Percentiles rank a stretch among this genome's conserved stretches.
Conservation (phyloP, 2,329 filamentous ascomycete genomes). For the Aspergillus sp. region DNA sequence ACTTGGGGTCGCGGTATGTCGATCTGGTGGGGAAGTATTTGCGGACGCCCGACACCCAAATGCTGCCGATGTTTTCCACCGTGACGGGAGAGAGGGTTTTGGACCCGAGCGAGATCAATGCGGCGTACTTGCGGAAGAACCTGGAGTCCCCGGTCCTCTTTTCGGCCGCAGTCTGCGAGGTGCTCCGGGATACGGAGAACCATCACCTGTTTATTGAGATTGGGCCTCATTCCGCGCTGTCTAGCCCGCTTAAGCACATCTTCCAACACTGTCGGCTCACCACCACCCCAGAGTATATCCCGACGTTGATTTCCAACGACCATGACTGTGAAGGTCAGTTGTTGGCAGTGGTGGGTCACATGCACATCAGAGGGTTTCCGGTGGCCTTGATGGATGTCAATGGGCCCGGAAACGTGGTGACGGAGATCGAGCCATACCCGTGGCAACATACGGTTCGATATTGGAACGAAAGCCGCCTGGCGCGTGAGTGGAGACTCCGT, state of each 20-base stretch:
- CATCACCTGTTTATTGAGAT: no score
- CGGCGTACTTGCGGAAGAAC: slow-evolving; percentile 6
- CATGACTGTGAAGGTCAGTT: no score
- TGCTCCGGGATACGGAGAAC: no score
- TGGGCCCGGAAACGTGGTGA: slow-evolving; percentile 6
- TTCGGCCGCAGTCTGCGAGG: no score
- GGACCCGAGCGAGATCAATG: neutral
- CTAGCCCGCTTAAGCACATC: slow-evolving; percentile 1
- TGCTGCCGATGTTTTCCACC: slow-evolving; percentile 5
- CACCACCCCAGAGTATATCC: neutral
- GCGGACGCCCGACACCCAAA: no score
- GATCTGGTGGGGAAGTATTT: no score
- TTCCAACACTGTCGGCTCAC: neutral
- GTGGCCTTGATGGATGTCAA: slow-evolving; percentile 1
- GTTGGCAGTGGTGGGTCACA: slow-evolving; percentile 2
- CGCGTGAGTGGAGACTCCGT: slow-evolving; percentile 14
- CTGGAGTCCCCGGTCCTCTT: neutral
- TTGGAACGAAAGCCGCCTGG: slow-evolving; percentile 16
- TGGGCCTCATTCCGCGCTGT: slow-evolving; percentile 8
- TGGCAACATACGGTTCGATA: slow-evolving; percentile 16
- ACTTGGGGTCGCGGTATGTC: neutral
- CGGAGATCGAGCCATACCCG: slow-evolving; percentile 16
- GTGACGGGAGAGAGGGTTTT: neutral
- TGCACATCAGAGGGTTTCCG: slow-evolving; percentile 1
- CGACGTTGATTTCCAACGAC: neutral